These are phyloP conservation scores for Alternaria sp. DNA, from an alignment of 2,329 filamentous ascomycete species.

Conservation along the genomic window DNA sequence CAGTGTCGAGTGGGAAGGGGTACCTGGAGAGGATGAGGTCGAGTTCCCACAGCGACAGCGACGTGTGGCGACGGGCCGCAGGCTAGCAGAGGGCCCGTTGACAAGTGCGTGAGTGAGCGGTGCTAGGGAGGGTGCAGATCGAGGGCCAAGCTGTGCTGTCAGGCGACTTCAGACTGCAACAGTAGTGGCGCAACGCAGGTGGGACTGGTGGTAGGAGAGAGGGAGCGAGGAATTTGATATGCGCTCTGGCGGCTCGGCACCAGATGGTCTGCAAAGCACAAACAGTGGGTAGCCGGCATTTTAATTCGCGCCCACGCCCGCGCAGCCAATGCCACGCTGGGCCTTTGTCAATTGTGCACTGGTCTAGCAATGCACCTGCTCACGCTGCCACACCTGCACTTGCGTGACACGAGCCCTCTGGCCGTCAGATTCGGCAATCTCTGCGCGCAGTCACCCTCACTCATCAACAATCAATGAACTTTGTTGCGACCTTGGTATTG, in stretches of 20 bases:
- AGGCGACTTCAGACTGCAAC: conserved; percentile 22
- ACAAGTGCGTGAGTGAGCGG: conserved; percentile 9
- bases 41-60: conserved; percentile 35
- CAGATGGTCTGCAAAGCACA: conserved; percentile 2
- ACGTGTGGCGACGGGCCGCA: conserved; percentile 40
- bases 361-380: background rate
- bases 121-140: conserved; percentile 15
- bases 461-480: background rate
- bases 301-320: conserved; percentile 18
- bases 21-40: conserved; percentile 43
- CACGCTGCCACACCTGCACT: background rate
- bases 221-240: conserved; percentile 31
- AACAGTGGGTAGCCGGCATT: conserved; percentile 17
- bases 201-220: conserved; percentile 13
- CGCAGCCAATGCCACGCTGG: conserved; percentile 23
- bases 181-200: conserved; percentile 21
- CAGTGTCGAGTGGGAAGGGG: conserved; percentile 31
- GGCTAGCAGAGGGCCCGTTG: conserved; percentile 27
- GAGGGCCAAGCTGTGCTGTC: conserved; percentile 8
- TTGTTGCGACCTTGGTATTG: background rate
- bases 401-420: background rate
- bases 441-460: background rate
- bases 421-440: background rate
- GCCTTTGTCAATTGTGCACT: conserved; percentile 19
- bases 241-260: conserved; percentile 22